Base-by-base conservation (phyloP, 495 filamentous ascomycete genomes). In the Podospora australis region DNA sequence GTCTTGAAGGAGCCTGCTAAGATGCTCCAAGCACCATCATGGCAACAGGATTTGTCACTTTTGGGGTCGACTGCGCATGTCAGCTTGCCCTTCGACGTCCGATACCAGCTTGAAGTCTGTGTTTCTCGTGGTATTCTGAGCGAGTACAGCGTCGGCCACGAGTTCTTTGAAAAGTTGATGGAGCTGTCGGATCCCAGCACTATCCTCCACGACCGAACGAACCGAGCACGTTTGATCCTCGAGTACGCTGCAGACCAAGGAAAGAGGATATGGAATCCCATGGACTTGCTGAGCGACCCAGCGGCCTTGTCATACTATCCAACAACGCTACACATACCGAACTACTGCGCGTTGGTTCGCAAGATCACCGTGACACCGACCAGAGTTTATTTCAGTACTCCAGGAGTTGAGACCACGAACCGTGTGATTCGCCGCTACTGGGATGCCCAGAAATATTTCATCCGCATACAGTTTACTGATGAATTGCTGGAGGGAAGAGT, bases 91-190 rank as follows among this genome's bases (percentile, higher is more conserved):
- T 96, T 90, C 39, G 61, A 79, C 1, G 79, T 91, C 2, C 80
- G 87, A 7, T 97, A 97, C 57, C 91, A 95, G 64, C 77, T 98
- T 0, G 90, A 97, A 64, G 90, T 88, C 0, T 96, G 91, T 60
- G 74, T 97, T 7, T 95, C 90, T 0, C 76, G 86, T 17, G 80
- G 82, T 1, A 69, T 77, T n/a, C 67, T 98, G n/a, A 84, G 82
- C 43, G 90, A 95, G 63, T 78, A 83, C 59, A 86, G 81, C 42
- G 75, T 96, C 44, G 74, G 67, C 5, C 58, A 65, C 4, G 69
- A 78, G 7, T 96, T 95, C 52, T 64, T 90, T 14, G 51, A 71
- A 16, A 77, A 62, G 34, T 69, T 98, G 4, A 58, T 69, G 8
- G 57, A 71, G 0, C 67, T 90, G 0, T 52, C 56, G 8, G 21